Percentiles rank a stretch among this genome's conserved stretches.
Conservation (phyloP, 371 early-diverging fungal genomes). For the Mucor irregularis region DNA sequence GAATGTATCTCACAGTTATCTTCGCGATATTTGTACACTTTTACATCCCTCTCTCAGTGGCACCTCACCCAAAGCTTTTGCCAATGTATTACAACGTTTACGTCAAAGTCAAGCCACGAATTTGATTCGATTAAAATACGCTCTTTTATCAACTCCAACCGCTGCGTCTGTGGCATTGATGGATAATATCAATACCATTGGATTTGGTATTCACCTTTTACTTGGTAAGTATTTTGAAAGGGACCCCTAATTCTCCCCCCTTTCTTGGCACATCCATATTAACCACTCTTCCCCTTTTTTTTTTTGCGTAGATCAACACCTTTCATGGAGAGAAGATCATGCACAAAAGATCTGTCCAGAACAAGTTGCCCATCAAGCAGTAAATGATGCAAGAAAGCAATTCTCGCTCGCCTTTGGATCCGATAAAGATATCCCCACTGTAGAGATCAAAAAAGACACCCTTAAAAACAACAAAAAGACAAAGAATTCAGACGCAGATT, state of each 20-base stretch:
- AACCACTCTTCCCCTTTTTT: neutral
- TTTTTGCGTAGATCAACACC: constrained; percentile 51
- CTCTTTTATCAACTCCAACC: constrained; percentile 26
- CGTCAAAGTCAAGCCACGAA: constrained; percentile 39
- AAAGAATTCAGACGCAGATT: constrained; percentile 26
- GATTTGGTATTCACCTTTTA: constrained; percentile 62
- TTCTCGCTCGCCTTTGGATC: constrained; percentile 43
- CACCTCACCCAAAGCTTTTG: constrained; percentile 45
- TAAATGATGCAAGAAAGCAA: constrained; percentile 57
- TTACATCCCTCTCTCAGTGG: constrained; percentile 38
- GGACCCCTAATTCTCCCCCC: constrained; percentile 1
- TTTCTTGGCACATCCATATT: constrained; percentile 9
- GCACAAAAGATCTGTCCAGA: constrained; percentile 64
- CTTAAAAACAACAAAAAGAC: neutral
- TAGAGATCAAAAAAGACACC: constrained; percentile 18
- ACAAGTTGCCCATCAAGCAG: constrained; percentile 63
- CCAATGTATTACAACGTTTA: constrained; percentile 35
- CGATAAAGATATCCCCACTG: constrained; percentile 15
- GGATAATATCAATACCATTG: constrained; percentile 53
- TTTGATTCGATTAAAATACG: constrained; percentile 46
- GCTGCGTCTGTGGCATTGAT: constrained; percentile 21
- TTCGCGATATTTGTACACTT: constrained; percentile 44
- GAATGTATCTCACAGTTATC: constrained; percentile 44
- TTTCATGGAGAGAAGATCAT: constrained; percentile 58
- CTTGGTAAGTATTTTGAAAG: constrained; percentile 51